Evolutionary conservation across 2,329 filamentous ascomycete species (phyloP).

Genomic region (Septoria petroselini): DNA sequence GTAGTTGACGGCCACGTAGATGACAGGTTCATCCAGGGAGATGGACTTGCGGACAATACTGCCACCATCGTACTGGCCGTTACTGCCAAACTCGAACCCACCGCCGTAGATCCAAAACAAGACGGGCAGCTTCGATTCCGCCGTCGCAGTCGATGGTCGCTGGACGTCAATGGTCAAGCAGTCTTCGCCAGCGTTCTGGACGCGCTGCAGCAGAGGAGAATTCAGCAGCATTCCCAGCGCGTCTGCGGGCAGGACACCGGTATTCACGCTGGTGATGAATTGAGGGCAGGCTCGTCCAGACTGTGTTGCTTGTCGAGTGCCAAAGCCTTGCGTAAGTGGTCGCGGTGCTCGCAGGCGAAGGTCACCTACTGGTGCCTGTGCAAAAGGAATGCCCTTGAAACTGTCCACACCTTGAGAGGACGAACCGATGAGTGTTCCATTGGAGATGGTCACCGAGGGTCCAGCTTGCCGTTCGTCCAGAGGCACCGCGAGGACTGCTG

Average conservation of each 20-base stretch:
- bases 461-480: constrained; percentile 22
- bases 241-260: constrained; percentile 36
- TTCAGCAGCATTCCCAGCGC: constrained; percentile 42
- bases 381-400: constrained; percentile 74
- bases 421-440: constrained; percentile 57
- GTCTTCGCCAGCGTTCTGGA: constrained; percentile 42
- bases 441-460: constrained; percentile 44
- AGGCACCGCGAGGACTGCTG: constrained; percentile 17
- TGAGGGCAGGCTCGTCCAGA: constrained; percentile 66
- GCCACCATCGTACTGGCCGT: constrained; percentile 43
- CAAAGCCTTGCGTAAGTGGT: constrained; percentile 55
- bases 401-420: constrained; percentile 55
- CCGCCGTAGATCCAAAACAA: constrained; percentile 52
- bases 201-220: constrained; percentile 40
- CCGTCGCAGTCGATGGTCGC: constrained; percentile 40
- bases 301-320: constrained; percentile 60
- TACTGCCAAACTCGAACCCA: constrained; percentile 43
- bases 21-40: constrained; percentile 58
- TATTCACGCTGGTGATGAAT: constrained; percentile 48
- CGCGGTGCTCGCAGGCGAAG: constrained; percentile 69
- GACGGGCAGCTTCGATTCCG: constrained; percentile 45
- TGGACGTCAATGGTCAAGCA: constrained; percentile 43
- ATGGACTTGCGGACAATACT: constrained; percentile 45
- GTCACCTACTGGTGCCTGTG: constrained; percentile 63
- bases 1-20: constrained; percentile 78